A percentile compares a stretch with the other conserved stretches of the same genome.
Conservation (phyloP, 495 filamentous ascomycete species). For the Pseudoneurospora amorphoporcata region DNA sequence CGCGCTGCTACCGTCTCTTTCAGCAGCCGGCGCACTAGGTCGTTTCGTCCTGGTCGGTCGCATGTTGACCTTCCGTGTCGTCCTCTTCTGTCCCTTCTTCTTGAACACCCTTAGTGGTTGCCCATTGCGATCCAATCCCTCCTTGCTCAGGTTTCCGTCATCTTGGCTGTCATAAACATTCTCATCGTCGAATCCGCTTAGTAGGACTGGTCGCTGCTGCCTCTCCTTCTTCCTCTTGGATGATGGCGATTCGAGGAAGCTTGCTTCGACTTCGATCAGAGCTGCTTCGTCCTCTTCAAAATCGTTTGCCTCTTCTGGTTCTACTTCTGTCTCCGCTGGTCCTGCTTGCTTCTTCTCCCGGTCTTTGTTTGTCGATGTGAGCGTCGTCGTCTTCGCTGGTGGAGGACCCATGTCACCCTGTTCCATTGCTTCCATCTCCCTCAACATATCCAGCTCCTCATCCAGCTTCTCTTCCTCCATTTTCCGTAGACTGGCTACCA, state of each 20-base stretch:
- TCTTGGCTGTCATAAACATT: conserved; percentile 38
- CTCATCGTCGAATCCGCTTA: conserved; percentile 55
- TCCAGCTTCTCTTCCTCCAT: conserved; percentile 68
- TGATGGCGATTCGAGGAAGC: neutral
- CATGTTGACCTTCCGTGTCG: conserved; percentile 71
- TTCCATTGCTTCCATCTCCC: conserved; percentile 60
- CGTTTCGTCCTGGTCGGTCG: conserved; percentile 35
- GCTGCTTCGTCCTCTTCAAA: neutral
- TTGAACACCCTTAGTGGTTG: conserved; percentile 58
- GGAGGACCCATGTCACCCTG: conserved; percentile 8
- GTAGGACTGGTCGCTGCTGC: conserved; percentile 24
- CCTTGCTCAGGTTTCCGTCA: conserved; percentile 20
- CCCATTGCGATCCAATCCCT: conserved; percentile 29
- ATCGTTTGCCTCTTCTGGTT: neutral
- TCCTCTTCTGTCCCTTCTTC: conserved; percentile 88
- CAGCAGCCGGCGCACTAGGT: conserved; percentile 24
- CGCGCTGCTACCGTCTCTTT: conserved; percentile 9
- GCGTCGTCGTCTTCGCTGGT: neutral
- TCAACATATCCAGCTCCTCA: conserved; percentile 73
- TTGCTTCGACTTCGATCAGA: neutral
- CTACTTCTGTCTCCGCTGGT: neutral
- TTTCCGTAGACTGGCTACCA: conserved; percentile 67
- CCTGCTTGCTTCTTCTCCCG: conserved; percentile 18
- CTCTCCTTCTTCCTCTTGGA: conserved; percentile 43
- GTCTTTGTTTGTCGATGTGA: neutral